phyloP scores from a whole-genome alignment of 2,329 filamentous ascomycete species.

The Aspergillus sp. region DNA sequence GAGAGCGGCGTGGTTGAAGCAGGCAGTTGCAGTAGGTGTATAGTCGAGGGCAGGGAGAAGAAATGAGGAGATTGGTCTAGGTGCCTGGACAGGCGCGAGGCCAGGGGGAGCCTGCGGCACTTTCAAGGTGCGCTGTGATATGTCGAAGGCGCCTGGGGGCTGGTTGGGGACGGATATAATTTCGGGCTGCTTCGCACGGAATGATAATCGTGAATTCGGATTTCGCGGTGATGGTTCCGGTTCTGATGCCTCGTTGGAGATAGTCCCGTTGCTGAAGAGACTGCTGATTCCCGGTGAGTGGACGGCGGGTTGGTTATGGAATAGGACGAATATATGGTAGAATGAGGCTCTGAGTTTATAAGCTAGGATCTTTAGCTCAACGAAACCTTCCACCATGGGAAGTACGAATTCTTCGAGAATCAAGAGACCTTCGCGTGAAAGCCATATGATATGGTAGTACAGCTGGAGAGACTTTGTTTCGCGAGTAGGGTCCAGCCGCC shows the following conservation, averaged over 20 bases:
- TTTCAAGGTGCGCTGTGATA: conserved; percentile 12
- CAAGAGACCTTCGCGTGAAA: conserved; percentile 84
- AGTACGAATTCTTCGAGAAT: conserved; percentile 85
- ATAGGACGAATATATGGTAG: conserved; percentile 94
- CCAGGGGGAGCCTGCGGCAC: conserved; percentile 35
- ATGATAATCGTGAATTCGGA: conserved; percentile 18
- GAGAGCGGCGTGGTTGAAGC: conserved; percentile 74
- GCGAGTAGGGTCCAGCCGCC: conserved; percentile 75
- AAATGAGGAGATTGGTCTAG: conserved; percentile 62
- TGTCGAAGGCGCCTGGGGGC: background rate
- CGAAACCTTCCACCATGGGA: conserved; percentile 75
- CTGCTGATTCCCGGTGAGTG: conserved; percentile 58
- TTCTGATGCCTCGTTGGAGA: conserved; percentile 31
- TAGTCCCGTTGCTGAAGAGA: conserved; percentile 27
- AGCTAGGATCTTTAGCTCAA: conserved; percentile 82
- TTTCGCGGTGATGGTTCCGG: conserved; percentile 21
- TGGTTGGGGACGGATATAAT: conserved; percentile 13
- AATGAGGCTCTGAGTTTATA: conserved; percentile 93
- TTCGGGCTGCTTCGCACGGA: conserved; percentile 17
- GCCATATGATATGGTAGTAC: conserved; percentile 91
- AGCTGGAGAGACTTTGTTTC: conserved; percentile 78
- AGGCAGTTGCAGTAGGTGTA: conserved; percentile 74
- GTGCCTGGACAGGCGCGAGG: conserved; percentile 32
- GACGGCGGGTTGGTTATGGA: conserved; percentile 85
- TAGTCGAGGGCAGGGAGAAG: conserved; percentile 79